Evolutionary conservation across 768 basidiomycete genomes (phyloP).

Genomic region (Sarcodon aspratus): DNA sequence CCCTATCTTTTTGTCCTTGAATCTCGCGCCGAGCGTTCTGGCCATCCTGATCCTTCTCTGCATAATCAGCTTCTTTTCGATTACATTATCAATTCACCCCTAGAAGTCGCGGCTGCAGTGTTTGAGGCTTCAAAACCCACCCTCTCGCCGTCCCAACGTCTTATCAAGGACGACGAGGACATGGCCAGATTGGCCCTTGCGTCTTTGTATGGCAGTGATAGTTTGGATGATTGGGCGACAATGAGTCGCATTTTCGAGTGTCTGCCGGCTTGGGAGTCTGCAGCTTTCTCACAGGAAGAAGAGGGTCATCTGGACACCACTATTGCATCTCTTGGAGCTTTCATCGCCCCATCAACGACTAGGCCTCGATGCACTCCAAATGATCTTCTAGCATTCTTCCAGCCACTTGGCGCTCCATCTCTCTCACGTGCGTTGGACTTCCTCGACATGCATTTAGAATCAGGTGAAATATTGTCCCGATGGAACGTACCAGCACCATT

Average conservation of each 20-base stretch:
- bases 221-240: conserved; percentile 58
- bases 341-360: conserved; percentile 64
- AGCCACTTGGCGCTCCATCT: conserved; percentile 59
- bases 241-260: conserved; percentile 96
- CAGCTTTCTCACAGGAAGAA: conserved; percentile 31
- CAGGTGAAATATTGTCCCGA: conserved; percentile 81
- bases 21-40: conserved; percentile 73
- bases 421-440: conserved; percentile 82
- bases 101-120: conserved; percentile 60
- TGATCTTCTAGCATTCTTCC: conserved; percentile 76
- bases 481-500: conserved; percentile 81
- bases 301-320: conserved; percentile 60
- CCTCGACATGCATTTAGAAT: conserved; percentile 88
- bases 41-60: conserved; percentile 56
- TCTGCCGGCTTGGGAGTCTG: conserved; percentile 79
- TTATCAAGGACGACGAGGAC: conserved; percentile 75
- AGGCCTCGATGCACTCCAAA: conserved; percentile 43
- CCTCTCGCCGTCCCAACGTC: conserved; percentile 51
- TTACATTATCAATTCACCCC: conserved; percentile 55
- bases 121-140: conserved; percentile 93
- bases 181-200: conserved; percentile 81
- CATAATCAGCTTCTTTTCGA: conserved; percentile 57
- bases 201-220: conserved; percentile 75
- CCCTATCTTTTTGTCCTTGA: conserved; percentile 93
- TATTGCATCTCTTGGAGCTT: conserved; percentile 66